Evolutionary conservation across 495 filamentous ascomycete genomes (phyloP).

Genomic region (Ramalina peruviana): DNA sequence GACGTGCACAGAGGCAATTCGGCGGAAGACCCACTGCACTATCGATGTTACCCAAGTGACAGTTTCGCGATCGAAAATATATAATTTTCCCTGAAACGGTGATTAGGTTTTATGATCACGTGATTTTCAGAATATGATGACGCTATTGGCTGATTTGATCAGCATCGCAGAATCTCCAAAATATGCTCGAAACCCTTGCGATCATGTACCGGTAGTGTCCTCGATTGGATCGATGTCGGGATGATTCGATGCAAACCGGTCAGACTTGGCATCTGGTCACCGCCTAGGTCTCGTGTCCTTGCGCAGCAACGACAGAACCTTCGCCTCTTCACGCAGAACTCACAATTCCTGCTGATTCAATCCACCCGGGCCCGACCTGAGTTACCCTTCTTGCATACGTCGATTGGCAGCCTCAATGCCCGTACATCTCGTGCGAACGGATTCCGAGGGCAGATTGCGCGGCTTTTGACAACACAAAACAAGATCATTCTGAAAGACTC

Average conservation of each 20-base stretch:
- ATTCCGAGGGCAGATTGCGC: conserved; percentile 41
- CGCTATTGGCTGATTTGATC: conserved; percentile 3
- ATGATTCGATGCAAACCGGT: too few species aligned
- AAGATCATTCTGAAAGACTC: conserved; percentile 53
- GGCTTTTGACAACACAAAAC: conserved; percentile 63
- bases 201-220: too few species aligned
- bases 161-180: too few species aligned
- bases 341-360: conserved; percentile 35
- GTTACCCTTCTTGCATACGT: conserved; percentile 58
- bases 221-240: too few species aligned
- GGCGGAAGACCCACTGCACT: too few species aligned
- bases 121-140: neutral
- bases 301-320: neutral
- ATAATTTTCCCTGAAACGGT: neutral
- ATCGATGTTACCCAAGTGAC: neutral
- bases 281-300: too few species aligned
- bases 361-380: conserved; percentile 48
- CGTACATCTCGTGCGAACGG: conserved; percentile 27
- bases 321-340: conserved; percentile 32
- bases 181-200: too few species aligned
- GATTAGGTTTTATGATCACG: neutral
- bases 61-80: neutral
- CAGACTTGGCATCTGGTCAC: too few species aligned
- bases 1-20: neutral
- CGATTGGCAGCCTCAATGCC: conserved; percentile 23